phyloP scores from a whole-genome alignment of 148 eudicot species.

The Vaccinium macrocarpon region DNA sequence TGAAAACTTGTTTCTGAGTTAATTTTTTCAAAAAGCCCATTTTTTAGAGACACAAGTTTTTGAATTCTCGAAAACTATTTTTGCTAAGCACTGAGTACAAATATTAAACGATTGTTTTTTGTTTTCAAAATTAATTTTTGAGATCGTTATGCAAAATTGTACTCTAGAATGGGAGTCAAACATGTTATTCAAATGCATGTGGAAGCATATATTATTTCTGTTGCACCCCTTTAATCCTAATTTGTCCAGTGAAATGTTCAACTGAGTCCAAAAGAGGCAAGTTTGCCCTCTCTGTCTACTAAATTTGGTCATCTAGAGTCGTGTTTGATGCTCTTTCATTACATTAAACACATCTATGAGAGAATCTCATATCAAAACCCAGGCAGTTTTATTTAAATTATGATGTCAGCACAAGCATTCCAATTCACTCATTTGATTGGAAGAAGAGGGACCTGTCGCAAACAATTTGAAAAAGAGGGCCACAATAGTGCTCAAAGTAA shows the following conservation, averaged over 20 bases:
- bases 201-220: neutral
- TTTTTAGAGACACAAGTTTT: neutral
- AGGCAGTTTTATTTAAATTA: neutral
- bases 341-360: neutral
- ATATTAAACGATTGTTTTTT: neutral
- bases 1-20: neutral
- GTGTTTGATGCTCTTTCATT: neutral
- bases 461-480: neutral
- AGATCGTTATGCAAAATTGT: neutral
- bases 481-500: neutral
- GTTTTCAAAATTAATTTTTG: neutral
- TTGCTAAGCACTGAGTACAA: neutral
- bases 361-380: neutral
- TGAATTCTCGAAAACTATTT: neutral
- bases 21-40: neutral
- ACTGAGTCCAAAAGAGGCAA: neutral
- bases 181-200: neutral
- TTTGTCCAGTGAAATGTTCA: neutral
- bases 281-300: neutral
- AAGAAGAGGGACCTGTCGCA: neutral
- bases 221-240: neutral
- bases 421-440: neutral
- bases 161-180: neutral
- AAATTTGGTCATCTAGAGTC: neutral
- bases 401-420: neutral